A percentile compares a stretch with the other conserved stretches of the same genome.
These are phyloP conservation scores for Xylariaceae sp. DNA, from an alignment of 2,329 filamentous ascomycete species.

Conservation along the genomic window DNA sequence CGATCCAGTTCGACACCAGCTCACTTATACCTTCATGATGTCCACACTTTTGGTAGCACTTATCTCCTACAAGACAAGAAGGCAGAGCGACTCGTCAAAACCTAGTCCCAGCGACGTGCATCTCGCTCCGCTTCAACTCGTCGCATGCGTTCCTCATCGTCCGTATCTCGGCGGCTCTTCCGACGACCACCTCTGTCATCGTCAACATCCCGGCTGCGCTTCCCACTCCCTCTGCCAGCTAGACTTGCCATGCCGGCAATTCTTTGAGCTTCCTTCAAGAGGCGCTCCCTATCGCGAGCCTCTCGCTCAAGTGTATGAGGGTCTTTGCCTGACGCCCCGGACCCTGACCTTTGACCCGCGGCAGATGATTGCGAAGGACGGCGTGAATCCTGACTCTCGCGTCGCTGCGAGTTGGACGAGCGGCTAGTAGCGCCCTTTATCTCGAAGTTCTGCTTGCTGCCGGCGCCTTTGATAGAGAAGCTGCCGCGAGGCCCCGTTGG, in stretches of 20 bases:
- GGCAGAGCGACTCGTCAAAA: background rate
- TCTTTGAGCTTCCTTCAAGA: conserved; percentile 65
- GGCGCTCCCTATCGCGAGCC: conserved; percentile 59
- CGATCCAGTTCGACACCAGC: background rate
- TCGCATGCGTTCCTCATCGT: conserved; percentile 50
- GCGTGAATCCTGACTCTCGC: conserved; percentile 31
- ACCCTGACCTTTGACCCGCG: conserved; percentile 20
- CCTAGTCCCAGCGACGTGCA: conserved; percentile 44
- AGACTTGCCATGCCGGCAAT: conserved; percentile 58
- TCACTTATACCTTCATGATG: background rate
- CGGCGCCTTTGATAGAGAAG: conserved; percentile 27
- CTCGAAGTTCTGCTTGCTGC: conserved; percentile 21
- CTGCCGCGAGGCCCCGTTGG: conserved; percentile 37
- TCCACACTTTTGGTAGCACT: background rate
- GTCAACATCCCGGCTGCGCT: conserved; percentile 42
- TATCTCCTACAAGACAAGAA: conserved; percentile 4
- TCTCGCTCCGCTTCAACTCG: conserved; percentile 59
- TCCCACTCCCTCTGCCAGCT: conserved; percentile 42
- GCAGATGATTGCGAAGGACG: conserved; percentile 35
- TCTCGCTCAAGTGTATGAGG: conserved; percentile 69
- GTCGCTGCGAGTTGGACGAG: conserved; percentile 22
- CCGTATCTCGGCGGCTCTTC: conserved; percentile 47
- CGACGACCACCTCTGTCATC: conserved; percentile 45
- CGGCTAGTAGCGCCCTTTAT: conserved; percentile 34
- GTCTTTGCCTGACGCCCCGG: conserved; percentile 38